Percentiles rank a stretch among this genome's conserved stretches.
Conservation (phyloP, 306 rosid genomes). For the Mimosa bimucronata region DNA sequence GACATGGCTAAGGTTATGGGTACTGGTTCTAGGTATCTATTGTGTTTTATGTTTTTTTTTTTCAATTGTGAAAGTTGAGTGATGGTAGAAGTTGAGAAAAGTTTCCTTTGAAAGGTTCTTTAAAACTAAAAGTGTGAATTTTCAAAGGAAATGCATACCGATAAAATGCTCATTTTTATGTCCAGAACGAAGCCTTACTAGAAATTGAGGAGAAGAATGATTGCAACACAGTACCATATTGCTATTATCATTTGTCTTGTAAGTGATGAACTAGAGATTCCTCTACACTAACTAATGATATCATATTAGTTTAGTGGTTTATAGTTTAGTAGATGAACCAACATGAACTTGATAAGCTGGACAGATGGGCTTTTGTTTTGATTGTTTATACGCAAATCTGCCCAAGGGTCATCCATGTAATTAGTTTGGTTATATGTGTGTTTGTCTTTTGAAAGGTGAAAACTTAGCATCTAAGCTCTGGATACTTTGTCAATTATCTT, state of each 20-base stretch:
- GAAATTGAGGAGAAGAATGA: neutral
- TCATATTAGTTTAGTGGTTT: neutral
- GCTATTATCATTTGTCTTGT: neutral
- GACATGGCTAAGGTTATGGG: neutral
- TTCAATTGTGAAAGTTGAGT: neutral
- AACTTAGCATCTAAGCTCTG: neutral
- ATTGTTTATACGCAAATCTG: slow-evolving; percentile 1
- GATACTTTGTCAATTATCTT: neutral
- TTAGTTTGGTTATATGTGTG: neutral
- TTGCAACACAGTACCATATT: neutral
- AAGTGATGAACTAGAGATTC: neutral
- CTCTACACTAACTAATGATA: neutral
- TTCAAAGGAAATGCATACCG: neutral
- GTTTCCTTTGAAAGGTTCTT: neutral
- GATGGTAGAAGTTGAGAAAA: neutral
- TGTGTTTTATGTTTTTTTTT: neutral
- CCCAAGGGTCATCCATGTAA: neutral
- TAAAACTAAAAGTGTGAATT: neutral
- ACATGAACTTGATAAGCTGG: slow-evolving; percentile 23
- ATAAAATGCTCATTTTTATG: neutral
- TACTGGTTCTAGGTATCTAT: neutral
- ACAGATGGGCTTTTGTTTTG: slow-evolving; percentile 26
- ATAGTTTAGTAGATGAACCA: neutral
- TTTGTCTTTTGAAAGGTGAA: neutral
- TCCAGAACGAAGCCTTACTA: neutral